phyloP scores from a whole-genome alignment of 2,329 filamentous ascomycete genomes.

The Beauveria brongniartii region DNA sequence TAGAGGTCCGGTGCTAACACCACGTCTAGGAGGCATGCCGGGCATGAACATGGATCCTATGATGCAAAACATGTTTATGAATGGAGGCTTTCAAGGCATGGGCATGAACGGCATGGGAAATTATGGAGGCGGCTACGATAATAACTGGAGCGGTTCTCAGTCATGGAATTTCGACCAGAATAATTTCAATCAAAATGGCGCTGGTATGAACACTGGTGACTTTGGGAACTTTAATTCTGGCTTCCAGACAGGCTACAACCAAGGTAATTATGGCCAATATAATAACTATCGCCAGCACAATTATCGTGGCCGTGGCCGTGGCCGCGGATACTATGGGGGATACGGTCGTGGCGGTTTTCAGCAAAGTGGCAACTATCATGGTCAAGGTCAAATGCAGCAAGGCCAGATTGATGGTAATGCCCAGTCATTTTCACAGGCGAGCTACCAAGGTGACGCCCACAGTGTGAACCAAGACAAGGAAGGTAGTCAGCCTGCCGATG shows the following conservation, averaged over 20 bases:
- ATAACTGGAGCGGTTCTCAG: conserved; percentile 74
- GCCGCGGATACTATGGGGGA: conserved; percentile 52
- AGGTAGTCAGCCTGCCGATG: conserved; percentile 1
- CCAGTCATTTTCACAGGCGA: background rate
- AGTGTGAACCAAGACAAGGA: conserved; percentile 4
- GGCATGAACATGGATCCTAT: conserved; percentile 80
- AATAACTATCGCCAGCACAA: conserved; percentile 69
- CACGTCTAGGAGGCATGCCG: conserved; percentile 54
- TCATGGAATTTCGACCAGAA: conserved; percentile 79
- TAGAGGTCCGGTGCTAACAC: background rate
- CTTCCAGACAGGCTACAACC: conserved; percentile 70
- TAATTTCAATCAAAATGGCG: conserved; percentile 84
- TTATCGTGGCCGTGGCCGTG: conserved; percentile 57
- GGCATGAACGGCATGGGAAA: conserved; percentile 73
- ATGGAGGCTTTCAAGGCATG: conserved; percentile 69
- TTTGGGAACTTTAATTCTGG: conserved; percentile 72
- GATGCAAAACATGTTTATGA: conserved; percentile 75
- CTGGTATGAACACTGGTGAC: conserved; percentile 72
- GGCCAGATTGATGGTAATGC: conserved; percentile 1
- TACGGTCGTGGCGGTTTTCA: conserved; percentile 49
- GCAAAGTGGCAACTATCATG: conserved; percentile 31
- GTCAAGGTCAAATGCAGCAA: conserved; percentile 24
- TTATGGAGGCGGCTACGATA: conserved; percentile 61
- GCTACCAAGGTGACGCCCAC: conserved; percentile 20
- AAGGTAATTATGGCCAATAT: conserved; percentile 77